Base-by-base conservation (phyloP, 169 alveolate genomes). In the Plasmodium relictum region DNA sequence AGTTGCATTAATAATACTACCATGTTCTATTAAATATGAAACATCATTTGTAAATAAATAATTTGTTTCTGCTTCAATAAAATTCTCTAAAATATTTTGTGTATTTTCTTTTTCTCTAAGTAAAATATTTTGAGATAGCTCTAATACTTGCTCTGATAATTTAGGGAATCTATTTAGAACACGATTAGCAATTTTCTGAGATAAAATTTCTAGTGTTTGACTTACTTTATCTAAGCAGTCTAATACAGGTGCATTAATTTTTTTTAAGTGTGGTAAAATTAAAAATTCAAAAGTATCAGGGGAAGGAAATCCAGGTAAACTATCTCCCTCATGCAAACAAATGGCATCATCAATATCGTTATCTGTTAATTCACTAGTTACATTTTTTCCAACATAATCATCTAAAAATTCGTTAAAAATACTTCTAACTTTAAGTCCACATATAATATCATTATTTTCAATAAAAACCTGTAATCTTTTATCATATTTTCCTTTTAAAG, bases 291-390 rank as follows among this genome's bases (percentile, higher is more conserved):
- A 98, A 22, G 98, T 98, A 93, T 98, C 99, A 3, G 99, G 98
- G 42, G 99, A 96, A 0, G 99, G 99, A 89, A 98, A 98, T n/a
- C 99, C 99, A 6, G 99, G 99, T 86, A 98, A 96, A 42, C 98
- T 95, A 93, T 98, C 99, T 9, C 99, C 99, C 91, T 98, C 99
- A 88, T 98, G 99, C 88, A 97, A 90, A 73, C 97, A 93, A 44
- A 98, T 98, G n/a, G 99, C 99, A 76, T 94, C 96, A 92, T 98
- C 98, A 24, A 98, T 98, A 86, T 98, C 99, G 88, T 94, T 92
- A 80, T 98, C 99, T 9, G 98, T 93, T n/a, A 96, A 88, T 70
- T 95, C 97, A 14, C 92, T 94, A 20, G 97, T 95, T 58, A 95
- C 96, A 63, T 91, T 92, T 78, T 92, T 90, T 9, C 94, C 95